These are phyloP conservation scores for Colletotrichum horii DNA, from an alignment of 2,329 filamentous ascomycete genomes.

Conservation along the genomic window DNA sequence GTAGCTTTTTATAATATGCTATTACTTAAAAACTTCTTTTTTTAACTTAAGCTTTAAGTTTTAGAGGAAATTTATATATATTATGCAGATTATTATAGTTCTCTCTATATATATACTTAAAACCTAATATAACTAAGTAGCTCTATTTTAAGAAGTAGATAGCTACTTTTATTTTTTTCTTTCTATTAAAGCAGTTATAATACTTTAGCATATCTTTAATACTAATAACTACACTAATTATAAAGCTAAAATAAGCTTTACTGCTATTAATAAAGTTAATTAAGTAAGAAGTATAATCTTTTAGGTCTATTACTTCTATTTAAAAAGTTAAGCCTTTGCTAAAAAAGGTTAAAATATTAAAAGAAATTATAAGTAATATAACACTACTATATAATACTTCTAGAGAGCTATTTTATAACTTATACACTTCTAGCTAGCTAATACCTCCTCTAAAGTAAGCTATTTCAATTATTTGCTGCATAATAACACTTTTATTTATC, in stretches of 20 bases:
- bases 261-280: conserved; percentile 26
- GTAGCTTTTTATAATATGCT: no score
- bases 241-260: conserved; percentile 29
- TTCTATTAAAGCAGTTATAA: conserved; percentile 29
- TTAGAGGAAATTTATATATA: no score
- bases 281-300: conserved; percentile 5
- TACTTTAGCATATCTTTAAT: conserved; percentile 31
- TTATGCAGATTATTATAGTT: no score
- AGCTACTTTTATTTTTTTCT: conserved; percentile 26
- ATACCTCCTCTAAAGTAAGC: conserved; percentile 24
- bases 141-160: no score
- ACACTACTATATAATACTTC: conserved; percentile 15
- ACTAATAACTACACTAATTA: conserved; percentile 29
- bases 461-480: conserved; percentile 22
- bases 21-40: no score
- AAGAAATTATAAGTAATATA: conserved; percentile 13
- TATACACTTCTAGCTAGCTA: conserved; percentile 27
- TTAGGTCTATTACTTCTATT: not conserved
- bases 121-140: no score
- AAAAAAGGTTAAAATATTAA: conserved; percentile 25
- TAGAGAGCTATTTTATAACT: not conserved
- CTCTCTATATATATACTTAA: no score
- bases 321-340: conserved; percentile 19
- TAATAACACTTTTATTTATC: conserved; percentile 16
- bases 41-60: no score